Conservation (phyloP, 345 rosid genomes). For the Moringa oleifera region DNA sequence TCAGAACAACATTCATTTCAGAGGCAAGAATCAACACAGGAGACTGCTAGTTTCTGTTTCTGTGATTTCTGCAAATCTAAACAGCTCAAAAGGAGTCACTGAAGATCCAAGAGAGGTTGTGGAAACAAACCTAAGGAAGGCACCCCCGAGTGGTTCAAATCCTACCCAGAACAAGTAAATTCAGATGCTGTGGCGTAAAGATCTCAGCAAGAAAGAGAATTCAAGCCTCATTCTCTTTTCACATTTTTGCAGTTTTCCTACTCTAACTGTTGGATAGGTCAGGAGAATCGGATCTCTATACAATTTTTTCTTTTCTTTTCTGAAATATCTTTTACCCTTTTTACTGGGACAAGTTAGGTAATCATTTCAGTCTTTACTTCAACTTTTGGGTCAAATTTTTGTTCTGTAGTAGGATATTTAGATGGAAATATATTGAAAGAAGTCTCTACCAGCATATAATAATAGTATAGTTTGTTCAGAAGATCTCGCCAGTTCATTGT, state of each 20-base stretch:
- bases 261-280: slow-evolving; percentile 10
- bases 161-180: slow-evolving; percentile 47
- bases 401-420: slow-evolving; percentile 16
- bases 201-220: slow-evolving; percentile 20
- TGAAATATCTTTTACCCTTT: neutral
- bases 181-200: slow-evolving; percentile 14
- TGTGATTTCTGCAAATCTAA: slow-evolving; percentile 16
- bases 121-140: slow-evolving; percentile 39
- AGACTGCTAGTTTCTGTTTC: slow-evolving; percentile 31
- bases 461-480: slow-evolving; percentile 10
- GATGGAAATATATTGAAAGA: slow-evolving; percentile 14
- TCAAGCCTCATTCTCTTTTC: slow-evolving; percentile 16
- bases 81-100: slow-evolving; percentile 19
- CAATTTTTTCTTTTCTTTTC: neutral
- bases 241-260: slow-evolving; percentile 22
- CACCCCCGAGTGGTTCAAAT: slow-evolving; percentile 45
- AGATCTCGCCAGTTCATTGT: slow-evolving; percentile 7
- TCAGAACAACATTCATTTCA: slow-evolving; percentile 15
- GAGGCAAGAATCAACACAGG: slow-evolving; percentile 25
- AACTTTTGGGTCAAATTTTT: slow-evolving; percentile 1
- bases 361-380: slow-evolving; percentile 1
- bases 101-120: slow-evolving; percentile 26
- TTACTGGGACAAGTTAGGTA: neutral
- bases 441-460: slow-evolving; percentile 12
- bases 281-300: slow-evolving; percentile 16